phyloP scores from a whole-genome alignment of 2,329 filamentous ascomycete genomes.

The Diaporthe sp. region DNA sequence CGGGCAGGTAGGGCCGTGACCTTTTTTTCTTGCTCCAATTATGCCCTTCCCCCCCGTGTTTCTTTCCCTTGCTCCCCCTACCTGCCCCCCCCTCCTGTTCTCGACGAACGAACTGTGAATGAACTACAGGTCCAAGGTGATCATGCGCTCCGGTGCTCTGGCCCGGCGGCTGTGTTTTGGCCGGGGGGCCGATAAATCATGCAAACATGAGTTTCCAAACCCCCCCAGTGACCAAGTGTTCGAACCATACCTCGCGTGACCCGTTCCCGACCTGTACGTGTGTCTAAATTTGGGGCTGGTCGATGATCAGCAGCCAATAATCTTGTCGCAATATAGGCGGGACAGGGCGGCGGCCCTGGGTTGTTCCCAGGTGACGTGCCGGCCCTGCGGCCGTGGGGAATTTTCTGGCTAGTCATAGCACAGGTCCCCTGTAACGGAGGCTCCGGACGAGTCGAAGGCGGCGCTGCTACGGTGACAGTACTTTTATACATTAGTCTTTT shows the following conservation, averaged over 20 bases:
- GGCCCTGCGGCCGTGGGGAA: conserved; percentile 17
- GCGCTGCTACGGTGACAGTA: conserved; percentile 5
- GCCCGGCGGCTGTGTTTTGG: conserved; percentile 19
- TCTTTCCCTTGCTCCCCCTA: not conserved
- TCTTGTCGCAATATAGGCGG: conserved; percentile 21
- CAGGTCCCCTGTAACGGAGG: conserved; percentile 13
- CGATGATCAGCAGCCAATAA: conserved; percentile 15
- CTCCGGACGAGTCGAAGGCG: not conserved
- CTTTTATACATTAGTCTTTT: not conserved
- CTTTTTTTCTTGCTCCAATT: no score
- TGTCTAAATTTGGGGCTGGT: conserved; percentile 7
- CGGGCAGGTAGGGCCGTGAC: not conserved
- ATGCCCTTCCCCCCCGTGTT: not conserved
- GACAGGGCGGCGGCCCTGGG: conserved; percentile 9
- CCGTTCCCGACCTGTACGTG: conserved; percentile 9
- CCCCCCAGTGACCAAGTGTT: not conserved
- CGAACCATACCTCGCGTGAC: conserved; percentile 15
- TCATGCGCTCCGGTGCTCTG: conserved; percentile 21
- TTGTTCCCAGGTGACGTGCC: conserved; percentile 21
- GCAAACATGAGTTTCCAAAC: conserved; percentile 9
- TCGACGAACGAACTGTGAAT: not conserved
- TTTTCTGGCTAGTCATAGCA: conserved; percentile 16
- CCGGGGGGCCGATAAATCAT: conserved; percentile 15
- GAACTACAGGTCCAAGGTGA: not conserved
- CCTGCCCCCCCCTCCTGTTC: not conserved